phyloP scores from a whole-genome alignment of 345 rosid species.

The Crucihimalaya himalaica region DNA sequence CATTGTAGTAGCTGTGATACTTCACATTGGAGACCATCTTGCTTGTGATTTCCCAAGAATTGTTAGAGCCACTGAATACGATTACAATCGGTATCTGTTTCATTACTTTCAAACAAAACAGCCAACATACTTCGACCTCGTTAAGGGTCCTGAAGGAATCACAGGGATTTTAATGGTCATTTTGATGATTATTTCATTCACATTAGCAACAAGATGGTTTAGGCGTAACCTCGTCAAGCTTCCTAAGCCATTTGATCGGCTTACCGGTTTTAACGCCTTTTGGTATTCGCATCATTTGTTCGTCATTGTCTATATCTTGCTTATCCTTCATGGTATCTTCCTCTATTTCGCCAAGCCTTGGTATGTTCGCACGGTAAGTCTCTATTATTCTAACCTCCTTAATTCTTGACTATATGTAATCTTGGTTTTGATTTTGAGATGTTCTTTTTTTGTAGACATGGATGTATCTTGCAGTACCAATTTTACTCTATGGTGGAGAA shows the following conservation, averaged over 20 bases:
- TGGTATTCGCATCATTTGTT: conserved; percentile 98
- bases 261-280: conserved; percentile 97
- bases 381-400: not conserved
- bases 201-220: conserved; percentile 85
- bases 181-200: conserved; percentile 81
- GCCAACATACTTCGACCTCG: conserved; percentile 73
- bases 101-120: conserved; percentile 54
- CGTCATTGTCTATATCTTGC: conserved; percentile 74
- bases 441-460: conserved; percentile 61
- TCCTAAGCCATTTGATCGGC: conserved; percentile 87
- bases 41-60: conserved; percentile 95
- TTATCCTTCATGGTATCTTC: conserved; percentile 71
- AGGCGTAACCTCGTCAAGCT: conserved; percentile 75
- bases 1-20: conserved; percentile 80
- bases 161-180: conserved; percentile 92
- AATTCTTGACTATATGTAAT: not conserved
- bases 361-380: conserved; percentile 78
- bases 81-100: conserved; percentile 40
- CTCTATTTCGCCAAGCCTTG: conserved; percentile 80
- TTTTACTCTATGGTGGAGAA: conserved; percentile 85
- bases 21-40: conserved; percentile 88
- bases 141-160: conserved; percentile 78
- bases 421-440: not conserved
- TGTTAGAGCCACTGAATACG: conserved; percentile 25
- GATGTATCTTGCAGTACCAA: conserved; percentile 95